Evolutionary conservation across 1,284 basidiomycete species (phyloP).

Genomic region (Ustilago sp.): DNA sequence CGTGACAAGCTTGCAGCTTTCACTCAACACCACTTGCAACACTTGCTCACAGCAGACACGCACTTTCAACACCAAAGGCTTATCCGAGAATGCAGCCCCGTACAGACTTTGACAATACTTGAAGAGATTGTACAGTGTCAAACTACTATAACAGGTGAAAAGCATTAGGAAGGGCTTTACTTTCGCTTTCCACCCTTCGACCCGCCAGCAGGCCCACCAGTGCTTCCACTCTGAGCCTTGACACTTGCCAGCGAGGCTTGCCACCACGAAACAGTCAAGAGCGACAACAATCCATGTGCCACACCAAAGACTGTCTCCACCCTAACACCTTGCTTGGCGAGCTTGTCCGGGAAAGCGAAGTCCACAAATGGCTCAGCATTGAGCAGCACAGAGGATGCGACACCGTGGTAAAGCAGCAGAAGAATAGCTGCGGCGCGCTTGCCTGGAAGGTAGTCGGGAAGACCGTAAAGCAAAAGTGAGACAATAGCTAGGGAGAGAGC

Average conservation of each 20-base stretch:
- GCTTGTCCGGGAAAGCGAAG: constrained; percentile 75
- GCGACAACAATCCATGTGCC: constrained; percentile 44
- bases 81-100: too few species aligned
- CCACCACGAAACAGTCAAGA: constrained; percentile 50
- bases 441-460: constrained; percentile 81
- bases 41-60: too few species aligned
- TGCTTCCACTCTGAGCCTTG: constrained; percentile 17
- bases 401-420: constrained; percentile 80
- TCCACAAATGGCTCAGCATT: constrained; percentile 83
- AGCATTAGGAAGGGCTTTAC: constrained; percentile 2
- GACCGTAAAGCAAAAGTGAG: constrained; percentile 41
- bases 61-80: neutral
- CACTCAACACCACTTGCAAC: neutral
- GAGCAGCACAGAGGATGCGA: constrained; percentile 79
- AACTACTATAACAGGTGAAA: neutral
- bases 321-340: constrained; percentile 72
- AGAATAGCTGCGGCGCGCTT: constrained; percentile 83
- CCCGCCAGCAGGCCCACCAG: neutral
- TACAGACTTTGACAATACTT: too few species aligned
- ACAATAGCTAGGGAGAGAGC: constrained; percentile 38
- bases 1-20: neutral
- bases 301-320: constrained; percentile 37
- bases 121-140: neutral
- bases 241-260: constrained; percentile 38
- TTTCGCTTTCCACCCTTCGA: constrained; percentile 26